Evolutionary conservation across 164 flowering plant genomes (phyloP).

Genomic region (Nymphaea colorata): DNA sequence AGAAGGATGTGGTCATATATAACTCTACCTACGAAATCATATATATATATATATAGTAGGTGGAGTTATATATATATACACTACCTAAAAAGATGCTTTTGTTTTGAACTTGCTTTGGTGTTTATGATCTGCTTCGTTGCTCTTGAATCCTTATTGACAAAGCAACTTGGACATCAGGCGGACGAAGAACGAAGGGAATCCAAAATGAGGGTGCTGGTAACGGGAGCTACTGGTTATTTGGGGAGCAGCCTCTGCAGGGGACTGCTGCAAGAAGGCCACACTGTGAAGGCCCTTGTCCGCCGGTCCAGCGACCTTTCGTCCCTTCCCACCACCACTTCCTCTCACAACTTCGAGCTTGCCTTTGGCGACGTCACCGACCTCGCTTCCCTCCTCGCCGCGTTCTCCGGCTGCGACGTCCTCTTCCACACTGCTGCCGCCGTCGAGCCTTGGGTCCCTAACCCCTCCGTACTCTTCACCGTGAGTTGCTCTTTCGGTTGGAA

Average conservation of each 20-base stretch:
- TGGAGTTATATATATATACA: too few relatives aligned
- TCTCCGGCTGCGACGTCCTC: conserved; percentile 55
- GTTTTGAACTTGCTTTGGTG: too few relatives aligned
- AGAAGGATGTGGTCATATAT: too few relatives aligned
- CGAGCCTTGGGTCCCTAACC: conserved; percentile 92
- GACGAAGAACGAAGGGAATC: neutral
- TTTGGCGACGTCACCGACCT: conserved; percentile 80
- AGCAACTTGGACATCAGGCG: neutral
- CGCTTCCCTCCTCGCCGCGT: conserved; percentile 54
- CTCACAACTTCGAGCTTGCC: conserved; percentile 33
- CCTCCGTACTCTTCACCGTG: conserved; percentile 60
- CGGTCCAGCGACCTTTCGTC: conserved; percentile 56
- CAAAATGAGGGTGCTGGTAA: conserved; percentile 47
- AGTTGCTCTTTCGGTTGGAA: conserved; percentile 3
- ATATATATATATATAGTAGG: too few relatives aligned
- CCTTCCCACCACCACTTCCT: conserved; percentile 17
- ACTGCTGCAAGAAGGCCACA: conserved; percentile 41
- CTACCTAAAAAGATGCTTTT: too few relatives aligned
- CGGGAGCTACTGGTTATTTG: conserved; percentile 87
- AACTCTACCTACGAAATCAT: too few relatives aligned
- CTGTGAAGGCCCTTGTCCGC: conserved; percentile 76
- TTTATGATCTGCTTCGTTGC: too few relatives aligned
- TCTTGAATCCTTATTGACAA: too few relatives aligned
- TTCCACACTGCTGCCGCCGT: conserved; percentile 87
- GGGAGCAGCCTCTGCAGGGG: conserved; percentile 68